Percentiles rank a stretch among this genome's conserved stretches.
phyloP scores from a whole-genome alignment of 768 basidiomycete species.

The Calvatia gigantea region DNA sequence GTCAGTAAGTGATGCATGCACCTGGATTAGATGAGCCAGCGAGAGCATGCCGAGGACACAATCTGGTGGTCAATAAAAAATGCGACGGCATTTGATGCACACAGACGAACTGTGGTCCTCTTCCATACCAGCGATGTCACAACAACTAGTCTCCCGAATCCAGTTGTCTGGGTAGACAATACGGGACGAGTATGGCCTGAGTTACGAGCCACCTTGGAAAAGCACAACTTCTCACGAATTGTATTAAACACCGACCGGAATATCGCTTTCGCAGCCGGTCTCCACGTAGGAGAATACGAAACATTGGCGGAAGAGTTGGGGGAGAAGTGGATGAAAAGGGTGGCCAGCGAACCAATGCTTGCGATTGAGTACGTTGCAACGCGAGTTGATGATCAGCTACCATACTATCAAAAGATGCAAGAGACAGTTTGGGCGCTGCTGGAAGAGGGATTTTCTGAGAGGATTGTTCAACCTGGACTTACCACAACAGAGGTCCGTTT shows the following conservation, averaged over 20 bases:
- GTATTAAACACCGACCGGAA: slow-evolving; percentile 43
- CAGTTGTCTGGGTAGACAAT: slow-evolving; percentile 46
- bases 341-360: slow-evolving; percentile 41
- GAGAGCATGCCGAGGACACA: slow-evolving; percentile 54
- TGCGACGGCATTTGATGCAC: slow-evolving; percentile 43
- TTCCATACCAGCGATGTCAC: slow-evolving; percentile 43
- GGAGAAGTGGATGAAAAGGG: slow-evolving; percentile 35
- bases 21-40: slow-evolving; percentile 34
- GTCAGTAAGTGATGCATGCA: background rate
- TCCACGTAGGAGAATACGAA: slow-evolving; percentile 45
- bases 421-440: slow-evolving; percentile 51
- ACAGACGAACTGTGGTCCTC: slow-evolving; percentile 45
- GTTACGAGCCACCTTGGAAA: slow-evolving; percentile 32
- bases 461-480: slow-evolving; percentile 35
- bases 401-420: slow-evolving; percentile 42
- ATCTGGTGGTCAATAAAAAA: slow-evolving; percentile 50
- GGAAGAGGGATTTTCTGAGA: slow-evolving; percentile 48
- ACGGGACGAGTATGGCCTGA: slow-evolving; percentile 46
- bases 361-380: slow-evolving; percentile 46
- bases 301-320: slow-evolving; percentile 35
- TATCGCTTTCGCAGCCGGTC: slow-evolving; percentile 46
- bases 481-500: slow-evolving; percentile 40
- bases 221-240: slow-evolving; percentile 36
- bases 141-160: slow-evolving; percentile 34
- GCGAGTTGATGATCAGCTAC: slow-evolving; percentile 37